Evolutionary conservation across 1,284 basidiomycete genomes (phyloP), one percentile per base, ranked within the genome.

Genomic region (Ganoderma sinense): DNA sequence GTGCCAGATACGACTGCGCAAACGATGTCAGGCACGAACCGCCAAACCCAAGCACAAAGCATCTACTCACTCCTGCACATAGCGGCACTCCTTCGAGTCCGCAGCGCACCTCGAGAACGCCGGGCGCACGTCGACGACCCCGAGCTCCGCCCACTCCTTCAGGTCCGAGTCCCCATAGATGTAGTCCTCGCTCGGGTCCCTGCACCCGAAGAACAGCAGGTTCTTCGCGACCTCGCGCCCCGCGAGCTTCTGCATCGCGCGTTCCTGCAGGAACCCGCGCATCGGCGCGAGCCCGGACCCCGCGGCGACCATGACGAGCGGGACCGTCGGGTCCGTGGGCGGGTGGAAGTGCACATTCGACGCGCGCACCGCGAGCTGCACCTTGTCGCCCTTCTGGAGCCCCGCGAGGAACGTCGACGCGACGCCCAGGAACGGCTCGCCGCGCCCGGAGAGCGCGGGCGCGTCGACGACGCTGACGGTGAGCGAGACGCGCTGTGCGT

Each of bases 231-330:
- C 82, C 14, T 80, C 78, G 11, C 85, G 80, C 0, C 86, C 86
- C 1, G 84, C 80, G 41, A 75, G 71, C 72, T 81, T 83, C 77
- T 87, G 86, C 69, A 82, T 77, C 18, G 85, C 86, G 31, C 87
- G 83, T 74, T 88, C 86, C 74, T 86, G 84, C 33, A 88, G 80
- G 79, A 88, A 88, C 1, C 85, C 86, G 23, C 85, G 82, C 82
- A 88, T 86, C 1, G 87, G 86, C 13, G 86, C 86, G 36, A 88
- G 74, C 0, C 87, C 86, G 0, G 84, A 82, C 10, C 87, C 87
- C 29, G 84, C 84, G 61, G 82, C 83, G 75, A 85, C 83, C 82
- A 87, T 84, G 31, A 87, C 79, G 33, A 88, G 78, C 0, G 86
- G 86, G 10, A 80, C 74, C 5, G 72, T 62, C 3, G 83, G 83